phyloP scores from a whole-genome alignment of 176 grass and related monocot genomes.

The Triticum turgidum region DNA sequence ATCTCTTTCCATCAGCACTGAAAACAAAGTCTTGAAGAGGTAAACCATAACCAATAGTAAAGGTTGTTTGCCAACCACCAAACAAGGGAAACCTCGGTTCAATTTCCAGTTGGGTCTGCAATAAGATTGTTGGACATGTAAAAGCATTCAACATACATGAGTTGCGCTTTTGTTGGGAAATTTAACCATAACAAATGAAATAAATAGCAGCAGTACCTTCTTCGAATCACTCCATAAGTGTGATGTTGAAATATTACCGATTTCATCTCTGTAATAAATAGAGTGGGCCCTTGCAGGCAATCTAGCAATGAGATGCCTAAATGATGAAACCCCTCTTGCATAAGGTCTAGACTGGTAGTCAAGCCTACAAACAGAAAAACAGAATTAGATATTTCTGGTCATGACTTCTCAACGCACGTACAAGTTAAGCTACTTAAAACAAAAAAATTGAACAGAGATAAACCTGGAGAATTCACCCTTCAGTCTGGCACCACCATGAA shows the following conservation, averaged over 20 bases:
- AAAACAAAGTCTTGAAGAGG: constrained; percentile 93
- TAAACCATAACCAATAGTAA: constrained; percentile 90
- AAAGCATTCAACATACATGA: background rate
- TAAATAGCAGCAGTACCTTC: constrained; percentile 55
- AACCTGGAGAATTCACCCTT: constrained; percentile 99
- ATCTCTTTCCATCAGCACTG: constrained; percentile 70
- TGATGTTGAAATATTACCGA: constrained; percentile 98
- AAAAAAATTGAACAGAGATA: constrained; percentile 10
- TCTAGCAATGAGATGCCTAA: constrained; percentile 75
- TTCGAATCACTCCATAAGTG: constrained; percentile 92
- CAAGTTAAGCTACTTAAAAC: background rate
- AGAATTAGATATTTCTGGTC: constrained; percentile 13
- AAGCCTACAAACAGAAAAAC: constrained; percentile 52
- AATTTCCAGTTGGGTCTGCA: constrained; percentile 95
- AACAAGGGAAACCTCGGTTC: constrained; percentile 96
- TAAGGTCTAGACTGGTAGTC: constrained; percentile 90
- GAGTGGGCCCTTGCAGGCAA: constrained; percentile 89
- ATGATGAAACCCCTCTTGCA: constrained; percentile 81
- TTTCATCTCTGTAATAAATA: constrained; percentile 99
- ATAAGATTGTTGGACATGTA: constrained; percentile 19
- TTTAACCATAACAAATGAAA: background rate
- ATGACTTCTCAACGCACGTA: background rate
- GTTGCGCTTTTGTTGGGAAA: constrained; percentile 3
- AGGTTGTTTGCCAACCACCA: constrained; percentile 98
- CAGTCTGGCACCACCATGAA: constrained; percentile 80